Base-by-base conservation (phyloP, 2,329 filamentous ascomycete species). In the Ceratocystis eucalypticola region DNA sequence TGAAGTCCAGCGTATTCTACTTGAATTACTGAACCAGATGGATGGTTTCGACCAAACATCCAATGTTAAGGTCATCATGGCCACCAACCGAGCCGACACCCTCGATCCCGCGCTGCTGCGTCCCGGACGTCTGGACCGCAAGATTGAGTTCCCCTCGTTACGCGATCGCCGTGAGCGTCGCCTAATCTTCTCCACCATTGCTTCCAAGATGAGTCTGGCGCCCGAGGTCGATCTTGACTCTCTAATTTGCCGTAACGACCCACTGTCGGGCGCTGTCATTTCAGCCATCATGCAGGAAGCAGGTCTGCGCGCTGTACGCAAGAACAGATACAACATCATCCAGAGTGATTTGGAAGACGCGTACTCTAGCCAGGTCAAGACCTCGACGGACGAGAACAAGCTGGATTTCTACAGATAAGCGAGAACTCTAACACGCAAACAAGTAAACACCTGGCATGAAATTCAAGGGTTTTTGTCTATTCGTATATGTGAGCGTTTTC, bases 61-160 rank as follows among this genome's bases (percentile, higher is more conserved):
- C 75, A 99, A 99, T 77, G 94, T 99, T 78, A 99, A 99, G 81
- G 94, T 99, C 75, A 99, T 99, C 79, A 99, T 99, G 94, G 94
- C 94, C 71, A 99, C 94, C 71, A 99, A 99, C 81, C 88, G 94
- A 75, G 93, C 94, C 70, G 94, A 97, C 76, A 99, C 94, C 5
- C 83, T 99, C 70, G 94, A 99, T 75, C 94, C 94, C 17, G 94
- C 94, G 53, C 83, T 99, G 69, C 84, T 99, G 69, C 91, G 94
- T 72, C 94, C 94, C 41, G 94, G 94, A 71, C 91, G 94, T 80
- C 82, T 99, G 68, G 94, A 99, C 77, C 84, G 94, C 74, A 99
- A 99, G 83, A 99, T 99, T 71, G 94, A 99, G 77, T 99, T 99
- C 77, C 94, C 94, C n/a, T 91, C 85, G 69, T 84, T 99, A 70